phyloP scores from a whole-genome alignment of 306 rosid genomes.

The Acmispon strigosus region DNA sequence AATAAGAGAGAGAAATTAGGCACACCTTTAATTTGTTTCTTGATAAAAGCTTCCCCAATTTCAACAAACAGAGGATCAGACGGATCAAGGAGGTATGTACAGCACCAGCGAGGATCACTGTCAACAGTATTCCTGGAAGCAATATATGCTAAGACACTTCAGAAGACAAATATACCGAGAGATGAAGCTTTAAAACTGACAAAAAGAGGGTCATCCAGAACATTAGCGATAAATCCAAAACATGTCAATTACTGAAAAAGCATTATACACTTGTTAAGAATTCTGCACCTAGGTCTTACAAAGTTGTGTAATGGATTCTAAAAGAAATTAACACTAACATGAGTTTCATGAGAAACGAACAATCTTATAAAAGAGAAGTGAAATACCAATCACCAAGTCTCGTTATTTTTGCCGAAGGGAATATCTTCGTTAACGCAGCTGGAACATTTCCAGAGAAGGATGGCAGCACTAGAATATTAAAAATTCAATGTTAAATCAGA shows the following conservation, averaged over 20 bases:
- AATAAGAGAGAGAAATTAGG: background rate
- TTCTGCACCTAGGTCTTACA: background rate
- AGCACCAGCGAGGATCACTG: conserved; percentile 76
- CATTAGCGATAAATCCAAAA: background rate
- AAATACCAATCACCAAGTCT: conserved; percentile 89
- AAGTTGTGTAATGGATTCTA: background rate
- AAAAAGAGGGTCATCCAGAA: background rate
- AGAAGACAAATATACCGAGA: conserved; percentile 10
- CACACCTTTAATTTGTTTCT: conserved; percentile 71
- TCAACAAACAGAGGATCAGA: conserved; percentile 87
- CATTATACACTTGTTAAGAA: background rate
- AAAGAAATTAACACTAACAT: background rate
- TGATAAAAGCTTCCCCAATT: conserved; percentile 78
- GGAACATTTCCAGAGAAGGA: conserved; percentile 97
- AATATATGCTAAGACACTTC: conserved; percentile 24
- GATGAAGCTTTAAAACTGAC: background rate
- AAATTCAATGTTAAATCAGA: conserved; percentile 12
- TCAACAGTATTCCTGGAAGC: conserved; percentile 70
- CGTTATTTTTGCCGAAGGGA: conserved; percentile 83
- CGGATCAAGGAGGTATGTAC: conserved; percentile 93
- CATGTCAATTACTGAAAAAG: background rate
- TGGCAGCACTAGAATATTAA: conserved; percentile 63
- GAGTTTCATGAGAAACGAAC: conserved; percentile 7
- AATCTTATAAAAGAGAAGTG: conserved; percentile 3
- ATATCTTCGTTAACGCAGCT: conserved; percentile 55